Base-by-base conservation (phyloP, 495 filamentous ascomycete genomes). In the Aspergillus incahuasiensis region DNA sequence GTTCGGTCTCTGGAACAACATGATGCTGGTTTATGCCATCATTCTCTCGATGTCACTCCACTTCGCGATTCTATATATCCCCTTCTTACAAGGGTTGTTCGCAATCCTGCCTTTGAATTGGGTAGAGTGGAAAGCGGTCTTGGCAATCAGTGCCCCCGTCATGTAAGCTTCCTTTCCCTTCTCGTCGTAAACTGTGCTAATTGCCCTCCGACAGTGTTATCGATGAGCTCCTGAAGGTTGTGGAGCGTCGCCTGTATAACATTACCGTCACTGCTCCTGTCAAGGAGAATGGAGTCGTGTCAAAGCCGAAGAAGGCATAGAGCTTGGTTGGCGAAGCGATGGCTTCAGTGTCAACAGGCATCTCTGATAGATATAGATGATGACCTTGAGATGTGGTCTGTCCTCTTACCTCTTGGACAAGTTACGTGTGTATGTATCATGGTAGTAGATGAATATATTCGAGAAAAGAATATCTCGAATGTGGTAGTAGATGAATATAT, bases 11-110 rank as follows among this genome's bases (percentile, higher is more conserved):
- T 95, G 90, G 92, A 82, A 94, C 64, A 99, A 99, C 74, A 91
- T 95, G 85, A 91, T 94, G 79, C 81, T 99, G 8, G 86, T 99
- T 53, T 96, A 95, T 61, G 95, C 95, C 58, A 94, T 99, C 61
- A 79, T 79, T 12, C 72, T 99, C 53, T 96, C 91, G n/a, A 99
- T 99, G 95, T 81, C 79, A 7, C 82, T 99, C 48, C 95, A 99
- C 77, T 96, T 99, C 66, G 87, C 84, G 9, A 83, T 99, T 48
- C 82, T 99, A 44, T 99, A 99, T 73, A 87, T 86, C 30, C 95
- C 95, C 3, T 82, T 95, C 74, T 73, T 99, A 52, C 94, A 97
- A 74, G 74, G 70, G 5, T 75, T 99, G 34, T 99, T 99, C 76
- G 86, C 88, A 6, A 97, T 99, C 61, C 70, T 95, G 55, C 95